Conservation (phyloP, 2,329 filamentous ascomycete species). For the Dactylellina leptospora region DNA sequence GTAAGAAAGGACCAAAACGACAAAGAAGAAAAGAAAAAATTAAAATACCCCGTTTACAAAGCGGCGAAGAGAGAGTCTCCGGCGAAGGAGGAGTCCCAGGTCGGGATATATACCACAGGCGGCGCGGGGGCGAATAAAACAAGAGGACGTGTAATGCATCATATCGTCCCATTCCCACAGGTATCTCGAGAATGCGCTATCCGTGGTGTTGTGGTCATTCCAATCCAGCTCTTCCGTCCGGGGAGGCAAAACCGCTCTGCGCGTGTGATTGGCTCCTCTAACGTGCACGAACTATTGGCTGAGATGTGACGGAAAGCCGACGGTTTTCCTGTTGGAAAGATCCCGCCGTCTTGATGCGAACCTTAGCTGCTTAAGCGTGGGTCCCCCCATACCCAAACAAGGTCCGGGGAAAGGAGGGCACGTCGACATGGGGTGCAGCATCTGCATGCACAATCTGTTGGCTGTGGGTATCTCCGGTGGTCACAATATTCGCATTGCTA, state of each 20-base stretch:
- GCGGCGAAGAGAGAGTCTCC: background rate
- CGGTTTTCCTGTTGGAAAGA: slow-evolving; percentile 18
- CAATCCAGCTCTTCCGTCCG: background rate
- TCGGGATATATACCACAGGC: background rate
- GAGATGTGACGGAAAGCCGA: slow-evolving; percentile 23
- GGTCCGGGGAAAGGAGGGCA: slow-evolving; percentile 32
- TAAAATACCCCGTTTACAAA: background rate
- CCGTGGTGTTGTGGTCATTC: slow-evolving; percentile 40
- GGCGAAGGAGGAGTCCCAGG: too few species aligned
- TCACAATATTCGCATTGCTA: background rate
- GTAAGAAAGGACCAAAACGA: background rate
- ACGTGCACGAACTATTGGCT: slow-evolving; percentile 52
- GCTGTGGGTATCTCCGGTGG: slow-evolving; percentile 3
- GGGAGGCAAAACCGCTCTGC: slow-evolving; percentile 20
- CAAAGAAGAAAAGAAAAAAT: slow-evolving; percentile 6
- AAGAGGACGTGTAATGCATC: too few species aligned
- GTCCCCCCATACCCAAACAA: slow-evolving; percentile 8
- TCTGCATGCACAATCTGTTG: slow-evolving; percentile 31
- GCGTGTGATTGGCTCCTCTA: slow-evolving; percentile 49
- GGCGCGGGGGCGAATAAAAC: background rate
- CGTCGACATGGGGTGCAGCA: slow-evolving; percentile 1
- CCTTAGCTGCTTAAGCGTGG: background rate
- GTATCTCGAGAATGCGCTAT: slow-evolving; percentile 11
- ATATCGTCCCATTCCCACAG: background rate
- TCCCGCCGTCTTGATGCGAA: slow-evolving; percentile 18